Evolutionary conservation across 31 red algal species (phyloP), one percentile per base, ranked within the genome.

Genomic region (Odonthalia washingtoniensis): DNA sequence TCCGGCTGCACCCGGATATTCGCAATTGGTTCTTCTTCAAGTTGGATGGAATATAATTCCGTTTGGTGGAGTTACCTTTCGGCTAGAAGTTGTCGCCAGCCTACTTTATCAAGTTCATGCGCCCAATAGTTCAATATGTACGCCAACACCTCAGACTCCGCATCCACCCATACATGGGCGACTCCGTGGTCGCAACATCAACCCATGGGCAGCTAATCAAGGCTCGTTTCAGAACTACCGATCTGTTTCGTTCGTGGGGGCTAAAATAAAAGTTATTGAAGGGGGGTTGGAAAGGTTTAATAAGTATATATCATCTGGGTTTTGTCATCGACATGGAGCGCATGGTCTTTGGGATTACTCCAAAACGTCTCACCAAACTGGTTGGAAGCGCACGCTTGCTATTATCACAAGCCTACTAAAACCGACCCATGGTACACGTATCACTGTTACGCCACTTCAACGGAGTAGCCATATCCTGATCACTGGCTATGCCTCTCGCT

Each of bases 111-210:
- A 79, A 80, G 27, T 16, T 89, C 3, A 46, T 81, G 2, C 0
- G 75, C 43, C 74, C 41, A 39, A 2, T 78, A 24, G 86, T 89
- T 0, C 62, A 39, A 57, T 49, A 70, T 28, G 72, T 89, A 4
- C 33, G 86, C 0, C 21, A 49, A n/a, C 33, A 36, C 0, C 49
- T 49, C 34, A 0, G 61, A 30, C 41, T 81, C 34, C 52, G 9
- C 49, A 57, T 57, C 49, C 70, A 63, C 5, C 38, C 77, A 2
- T 94, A 94, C 70, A 40, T 94, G 36, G 91, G 84, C 65, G 69
- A 94, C 1, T 88, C 88, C 42, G 0, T 88, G 4, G 44, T 88
- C 3, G 89, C 63, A n/a, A 14, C 12, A 9, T 21, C 49, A 14
- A 61, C 52, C 14, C 52, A 24, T 14, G 52, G 24, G 52, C 16